These are phyloP conservation scores for Globisporangium megalacanthum DNA, from an alignment of 352 stramenopile species.

Conservation along the genomic window DNA sequence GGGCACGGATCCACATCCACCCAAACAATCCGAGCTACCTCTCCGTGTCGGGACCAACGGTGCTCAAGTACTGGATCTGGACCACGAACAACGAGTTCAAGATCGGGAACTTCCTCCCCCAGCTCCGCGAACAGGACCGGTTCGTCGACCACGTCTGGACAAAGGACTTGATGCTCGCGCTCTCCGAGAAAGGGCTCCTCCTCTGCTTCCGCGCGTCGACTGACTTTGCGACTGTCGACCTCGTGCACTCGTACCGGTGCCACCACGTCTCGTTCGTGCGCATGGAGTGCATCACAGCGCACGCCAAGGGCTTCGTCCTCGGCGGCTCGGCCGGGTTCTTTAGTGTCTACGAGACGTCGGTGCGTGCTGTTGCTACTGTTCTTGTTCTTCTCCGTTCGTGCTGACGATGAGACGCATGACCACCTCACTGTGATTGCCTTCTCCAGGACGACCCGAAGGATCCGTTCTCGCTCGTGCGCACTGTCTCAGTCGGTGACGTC, in stretches of 20 bases:
- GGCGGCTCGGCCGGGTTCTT: conserved; percentile 68
- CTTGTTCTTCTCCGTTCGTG: neutral
- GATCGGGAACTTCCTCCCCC: conserved; percentile 70
- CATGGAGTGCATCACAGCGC: conserved; percentile 58
- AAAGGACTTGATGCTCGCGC: conserved; percentile 61
- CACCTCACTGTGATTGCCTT: neutral
- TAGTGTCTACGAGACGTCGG: conserved; percentile 68
- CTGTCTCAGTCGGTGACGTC: conserved; percentile 61
- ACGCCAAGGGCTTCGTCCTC: conserved; percentile 72
- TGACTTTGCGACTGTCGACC: conserved; percentile 48
- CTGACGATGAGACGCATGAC: neutral
- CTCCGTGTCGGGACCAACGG: conserved; percentile 68
- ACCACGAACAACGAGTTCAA: conserved; percentile 67
- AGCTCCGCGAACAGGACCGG: conserved; percentile 73
- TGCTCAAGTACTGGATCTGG: conserved; percentile 76
- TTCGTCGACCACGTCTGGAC: conserved; percentile 80
- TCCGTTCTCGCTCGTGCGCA: conserved; percentile 70
- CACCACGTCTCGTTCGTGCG: conserved; percentile 64
- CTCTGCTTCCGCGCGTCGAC: conserved; percentile 54
- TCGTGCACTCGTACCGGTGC: conserved; percentile 60
- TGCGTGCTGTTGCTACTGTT: conserved; percentile 15
- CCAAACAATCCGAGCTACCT: conserved; percentile 66
- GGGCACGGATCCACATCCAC: conserved; percentile 61
- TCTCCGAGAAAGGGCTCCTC: conserved; percentile 63
- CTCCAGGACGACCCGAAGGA: conserved; percentile 72